These are phyloP conservation scores for Psilocybe cubensis DNA, from an alignment of 768 basidiomycete genomes.

Conservation along the genomic window DNA sequence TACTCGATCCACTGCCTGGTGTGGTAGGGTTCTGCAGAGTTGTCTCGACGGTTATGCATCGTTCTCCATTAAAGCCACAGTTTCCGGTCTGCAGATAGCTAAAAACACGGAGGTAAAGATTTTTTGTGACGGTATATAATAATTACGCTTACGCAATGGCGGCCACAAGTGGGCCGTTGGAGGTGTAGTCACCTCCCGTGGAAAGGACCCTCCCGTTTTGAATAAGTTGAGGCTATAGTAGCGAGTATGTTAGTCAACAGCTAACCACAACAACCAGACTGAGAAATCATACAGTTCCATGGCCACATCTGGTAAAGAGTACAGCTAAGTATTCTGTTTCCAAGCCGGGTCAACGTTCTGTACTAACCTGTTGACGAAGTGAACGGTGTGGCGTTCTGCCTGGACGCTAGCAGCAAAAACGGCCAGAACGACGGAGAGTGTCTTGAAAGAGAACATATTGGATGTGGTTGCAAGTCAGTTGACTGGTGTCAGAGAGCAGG, in stretches of 20 bases:
- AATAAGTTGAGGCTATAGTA: conserved; percentile 30
- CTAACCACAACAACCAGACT: too few species aligned
- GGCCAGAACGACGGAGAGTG: conserved; percentile 18
- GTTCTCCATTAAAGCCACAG: conserved; percentile 34
- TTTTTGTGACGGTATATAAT: not conserved
- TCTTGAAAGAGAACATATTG: conserved; percentile 14
- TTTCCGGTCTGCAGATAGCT: conserved; percentile 11
- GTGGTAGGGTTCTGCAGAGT: conserved; percentile 31
- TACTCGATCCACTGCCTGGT: conserved; percentile 18
- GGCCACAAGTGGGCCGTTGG: conserved; percentile 24
- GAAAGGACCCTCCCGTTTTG: conserved; percentile 26
- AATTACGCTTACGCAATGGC: conserved; percentile 38
- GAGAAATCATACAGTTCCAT: conserved; percentile 42
- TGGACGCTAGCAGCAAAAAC: conserved; percentile 20
- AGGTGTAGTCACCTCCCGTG: conserved; percentile 14
- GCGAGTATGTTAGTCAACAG: not conserved
- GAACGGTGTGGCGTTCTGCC: conserved; percentile 37
- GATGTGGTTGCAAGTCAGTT: not conserved
- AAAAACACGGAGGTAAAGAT: not conserved
- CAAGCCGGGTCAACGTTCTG: too few species aligned
- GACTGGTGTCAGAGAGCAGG: too few species aligned
- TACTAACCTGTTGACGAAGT: conserved; percentile 40
- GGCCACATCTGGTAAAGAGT: conserved; percentile 30
- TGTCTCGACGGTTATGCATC: conserved; percentile 35
- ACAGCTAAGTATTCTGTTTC: too few species aligned